A percentile compares a stretch with the other conserved stretches of the same genome.
phyloP scores from a whole-genome alignment of 345 rosid species.

The Syzygium oleosum region DNA sequence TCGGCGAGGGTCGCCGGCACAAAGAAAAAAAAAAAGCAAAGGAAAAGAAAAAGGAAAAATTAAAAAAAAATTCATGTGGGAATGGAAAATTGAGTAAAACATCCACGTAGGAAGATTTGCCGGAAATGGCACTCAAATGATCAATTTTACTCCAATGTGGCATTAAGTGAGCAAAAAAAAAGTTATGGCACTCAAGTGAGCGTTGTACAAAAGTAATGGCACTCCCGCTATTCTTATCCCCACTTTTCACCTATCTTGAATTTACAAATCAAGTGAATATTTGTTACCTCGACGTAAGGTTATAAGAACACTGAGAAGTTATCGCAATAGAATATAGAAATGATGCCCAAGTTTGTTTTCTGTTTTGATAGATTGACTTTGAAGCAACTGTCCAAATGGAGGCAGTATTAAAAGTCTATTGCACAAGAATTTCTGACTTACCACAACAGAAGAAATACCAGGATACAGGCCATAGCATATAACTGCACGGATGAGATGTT shows the following conservation, averaged over 20 bases:
- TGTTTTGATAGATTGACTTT: neutral
- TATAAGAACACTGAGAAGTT: neutral
- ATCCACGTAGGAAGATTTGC: too few relatives aligned
- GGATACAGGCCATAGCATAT: constrained; percentile 87
- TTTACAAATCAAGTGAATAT: neutral
- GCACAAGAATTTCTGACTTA: constrained; percentile 25
- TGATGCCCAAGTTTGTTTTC: neutral
- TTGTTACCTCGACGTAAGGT: neutral
- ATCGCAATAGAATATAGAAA: neutral
- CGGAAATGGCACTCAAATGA: too few relatives aligned
- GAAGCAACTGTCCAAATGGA: neutral
- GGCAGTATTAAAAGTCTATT: neutral
- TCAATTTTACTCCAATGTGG: too few relatives aligned
- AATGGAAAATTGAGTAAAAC: too few relatives aligned
- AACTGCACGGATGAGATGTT: constrained; percentile 63
- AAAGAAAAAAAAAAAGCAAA: too few relatives aligned
- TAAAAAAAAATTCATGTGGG: too few relatives aligned
- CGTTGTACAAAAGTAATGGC: too few relatives aligned
- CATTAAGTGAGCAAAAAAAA: too few relatives aligned
- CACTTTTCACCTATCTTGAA: neutral
- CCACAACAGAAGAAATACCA: constrained; percentile 83
- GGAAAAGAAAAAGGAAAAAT: too few relatives aligned
- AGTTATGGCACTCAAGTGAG: too few relatives aligned
- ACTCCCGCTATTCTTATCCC: too few relatives aligned
- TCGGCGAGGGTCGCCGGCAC: too few relatives aligned